phyloP scores from a whole-genome alignment of 192 early-diverging fungal genomes.

The Backusella circina region DNA sequence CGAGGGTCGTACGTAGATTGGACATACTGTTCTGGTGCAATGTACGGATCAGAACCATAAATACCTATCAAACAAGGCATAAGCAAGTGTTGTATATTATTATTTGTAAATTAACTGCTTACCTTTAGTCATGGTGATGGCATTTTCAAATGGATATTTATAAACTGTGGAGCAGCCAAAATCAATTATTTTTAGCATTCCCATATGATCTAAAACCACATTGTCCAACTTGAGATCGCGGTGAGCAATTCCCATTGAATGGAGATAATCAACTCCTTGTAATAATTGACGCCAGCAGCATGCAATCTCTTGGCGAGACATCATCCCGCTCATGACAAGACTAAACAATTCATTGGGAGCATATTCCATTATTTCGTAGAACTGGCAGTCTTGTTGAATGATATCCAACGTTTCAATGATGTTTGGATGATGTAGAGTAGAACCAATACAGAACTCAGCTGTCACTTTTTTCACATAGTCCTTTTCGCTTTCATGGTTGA shows the following conservation, averaged over 20 bases:
- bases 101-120: conserved; percentile 14
- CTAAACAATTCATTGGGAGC: conserved; percentile 87
- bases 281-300: conserved; percentile 86
- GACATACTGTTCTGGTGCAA: conserved; percentile 84
- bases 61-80: conserved; percentile 48
- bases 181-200: conserved; percentile 83
- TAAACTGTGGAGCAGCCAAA: conserved; percentile 88
- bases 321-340: conserved; percentile 69
- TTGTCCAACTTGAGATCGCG: conserved; percentile 89
- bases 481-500: conserved; percentile 76
- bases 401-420: conserved; percentile 92
- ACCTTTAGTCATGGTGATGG: conserved; percentile 44
- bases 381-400: conserved; percentile 79
- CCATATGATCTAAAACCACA: conserved; percentile 66
- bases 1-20: conserved; percentile 77
- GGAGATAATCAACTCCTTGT: conserved; percentile 71
- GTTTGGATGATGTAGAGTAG: conserved; percentile 88
- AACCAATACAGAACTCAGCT: conserved; percentile 93
- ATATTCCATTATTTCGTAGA: conserved; percentile 89
- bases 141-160: conserved; percentile 75
- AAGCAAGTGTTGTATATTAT: neutral
- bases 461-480: conserved; percentile 95
- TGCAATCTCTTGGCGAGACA: conserved; percentile 76
- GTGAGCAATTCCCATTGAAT: conserved; percentile 76
- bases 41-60: conserved; percentile 95